These are phyloP conservation scores for Penicillium arizonense DNA, from an alignment of 495 filamentous ascomycete species.

Conservation along the genomic window DNA sequence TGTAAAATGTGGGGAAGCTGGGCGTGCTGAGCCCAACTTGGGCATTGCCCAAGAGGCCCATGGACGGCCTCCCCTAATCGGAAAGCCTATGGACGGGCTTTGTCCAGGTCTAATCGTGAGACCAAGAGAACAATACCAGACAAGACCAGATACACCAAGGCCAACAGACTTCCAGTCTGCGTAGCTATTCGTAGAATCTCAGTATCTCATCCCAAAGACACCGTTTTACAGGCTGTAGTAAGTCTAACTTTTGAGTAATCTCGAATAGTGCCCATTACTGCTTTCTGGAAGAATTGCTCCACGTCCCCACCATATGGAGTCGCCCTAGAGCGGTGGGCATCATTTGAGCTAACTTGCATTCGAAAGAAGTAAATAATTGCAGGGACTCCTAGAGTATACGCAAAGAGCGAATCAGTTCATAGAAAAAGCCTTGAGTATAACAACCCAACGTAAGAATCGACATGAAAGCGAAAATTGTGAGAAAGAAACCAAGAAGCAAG, in stretches of 20 bases:
- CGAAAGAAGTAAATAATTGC: neutral
- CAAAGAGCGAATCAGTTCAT: neutral
- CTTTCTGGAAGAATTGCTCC: constrained; percentile 95
- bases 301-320: constrained; percentile 43
- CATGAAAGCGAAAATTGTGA: neutral
- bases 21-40: too few relatives aligned
- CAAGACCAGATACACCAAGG: constrained; percentile 96
- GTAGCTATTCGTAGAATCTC: constrained; percentile 57
- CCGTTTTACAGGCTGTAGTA: neutral
- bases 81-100: too few relatives aligned
- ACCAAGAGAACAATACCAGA: constrained; percentile 67
- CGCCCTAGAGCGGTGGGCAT: neutral
- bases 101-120: neutral
- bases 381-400: neutral
- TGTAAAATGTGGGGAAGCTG: too few relatives aligned
- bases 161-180: constrained; percentile 94
- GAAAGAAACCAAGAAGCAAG: neutral
- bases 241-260: constrained; percentile 87
- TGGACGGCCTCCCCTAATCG: too few relatives aligned
- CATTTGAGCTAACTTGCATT: neutral
- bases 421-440: too few relatives aligned
- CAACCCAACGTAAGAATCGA: too few relatives aligned
- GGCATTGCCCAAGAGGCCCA: too few relatives aligned
- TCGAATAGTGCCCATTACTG: constrained; percentile 98
- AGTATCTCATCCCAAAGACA: constrained; percentile 2